phyloP scores from a whole-genome alignment of 1,284 basidiomycete genomes.

The Flammula alnicola region DNA sequence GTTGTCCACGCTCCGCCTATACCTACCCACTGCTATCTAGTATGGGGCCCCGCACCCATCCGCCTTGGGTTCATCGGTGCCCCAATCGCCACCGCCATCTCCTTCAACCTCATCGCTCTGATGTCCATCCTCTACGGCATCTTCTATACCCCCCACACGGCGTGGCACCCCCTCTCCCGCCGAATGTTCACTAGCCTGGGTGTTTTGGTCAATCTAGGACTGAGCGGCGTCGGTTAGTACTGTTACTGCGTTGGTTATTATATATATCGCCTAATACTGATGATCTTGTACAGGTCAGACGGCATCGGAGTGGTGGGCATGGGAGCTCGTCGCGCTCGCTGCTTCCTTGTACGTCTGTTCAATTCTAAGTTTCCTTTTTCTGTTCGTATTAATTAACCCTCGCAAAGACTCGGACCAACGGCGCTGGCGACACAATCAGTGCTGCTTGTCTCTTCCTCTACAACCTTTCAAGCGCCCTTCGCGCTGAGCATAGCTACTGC shows the following conservation, averaged over 20 bases:
- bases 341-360: conserved; percentile 50
- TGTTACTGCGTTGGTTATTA: too few relatives aligned
- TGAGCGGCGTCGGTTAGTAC: conserved; percentile 83
- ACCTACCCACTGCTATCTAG: conserved; percentile 37
- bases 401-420: conserved; percentile 56
- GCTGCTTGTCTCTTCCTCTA: conserved; percentile 73
- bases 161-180: conserved; percentile 82
- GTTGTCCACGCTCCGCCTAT: background rate
- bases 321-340: conserved; percentile 73
- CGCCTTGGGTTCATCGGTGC: conserved; percentile 93
- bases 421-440: conserved; percentile 76
- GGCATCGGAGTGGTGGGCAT: conserved; percentile 91
- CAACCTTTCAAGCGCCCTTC: conserved; percentile 86
- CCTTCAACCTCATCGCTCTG: conserved; percentile 83
- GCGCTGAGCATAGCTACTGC: conserved; percentile 82
- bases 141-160: conserved; percentile 75
- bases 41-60: conserved; percentile 82
- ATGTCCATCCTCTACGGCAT: conserved; percentile 76
- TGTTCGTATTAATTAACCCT: too few relatives aligned
- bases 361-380: background rate
- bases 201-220: conserved; percentile 73
- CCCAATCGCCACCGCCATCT: conserved; percentile 87
- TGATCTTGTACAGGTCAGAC: too few relatives aligned
- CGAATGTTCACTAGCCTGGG: conserved; percentile 75
- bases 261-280: too few relatives aligned